Evolutionary conservation across 1,139 yeast genomes (phyloP), one percentile per base, ranked within the genome.

Genomic region (Pichia sp.): DNA sequence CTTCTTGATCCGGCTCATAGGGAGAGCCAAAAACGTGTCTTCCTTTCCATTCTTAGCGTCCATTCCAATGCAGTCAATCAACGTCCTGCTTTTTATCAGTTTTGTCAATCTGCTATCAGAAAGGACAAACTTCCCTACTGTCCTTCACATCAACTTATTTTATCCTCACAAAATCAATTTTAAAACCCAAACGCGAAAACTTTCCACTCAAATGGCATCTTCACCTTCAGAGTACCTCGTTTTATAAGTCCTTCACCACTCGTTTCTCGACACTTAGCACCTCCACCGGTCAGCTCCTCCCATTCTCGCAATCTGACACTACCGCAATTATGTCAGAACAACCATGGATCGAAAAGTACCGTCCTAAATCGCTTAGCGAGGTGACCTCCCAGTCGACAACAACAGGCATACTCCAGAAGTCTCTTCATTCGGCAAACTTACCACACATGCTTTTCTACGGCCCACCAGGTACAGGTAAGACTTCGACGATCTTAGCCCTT

Each of bases 391-490:
- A 93, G 67, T 95, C 87, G 53, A 93, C 90, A 64, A 91, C 98
- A 0, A 88, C 92, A 9, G 80, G 80, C 31, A 95, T 93, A n/a
- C 75, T 93, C 61, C 85, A 87, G 68, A 83, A 85, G 65, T 87
- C 96, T 0, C 70, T 95, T 34, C 78, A 82, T 54, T 81, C 95
- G 2, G 87, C 93, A 48, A 92, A 93, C 67, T 66, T 91, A 55
- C 98, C 99, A 2, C 98, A 93, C 69, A 89, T 92, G 96, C 73
- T 93, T 50, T 92, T 92, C 72, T 92, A 92, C 68, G 98, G 98
- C 0, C 97, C 98, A 6, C 97, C 98, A 51, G 98, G 98, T 36
- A 92, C 98, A 0, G 98, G 98, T 58, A 92, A 92, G 66, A 92
- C 98, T 0, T 90, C 97, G 0, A 92, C 98, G 0, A 86, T 92